Evolutionary conservation across 1,139 yeast species (phyloP).

Genomic region (Debaryomyces sp.): DNA sequence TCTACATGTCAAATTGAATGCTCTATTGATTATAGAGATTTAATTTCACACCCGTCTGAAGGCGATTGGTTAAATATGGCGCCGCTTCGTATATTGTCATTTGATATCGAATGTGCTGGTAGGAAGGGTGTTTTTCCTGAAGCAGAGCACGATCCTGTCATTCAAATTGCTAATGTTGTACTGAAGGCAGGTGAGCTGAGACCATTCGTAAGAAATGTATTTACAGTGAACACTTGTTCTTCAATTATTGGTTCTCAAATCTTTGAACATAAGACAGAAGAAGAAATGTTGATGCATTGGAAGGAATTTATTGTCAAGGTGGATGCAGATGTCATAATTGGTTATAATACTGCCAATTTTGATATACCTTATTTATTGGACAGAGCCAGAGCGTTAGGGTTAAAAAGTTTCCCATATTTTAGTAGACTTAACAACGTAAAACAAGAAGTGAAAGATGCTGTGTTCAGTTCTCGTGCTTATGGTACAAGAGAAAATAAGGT

Average conservation of each 20-base stretch:
- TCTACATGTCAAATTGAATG: slow-evolving; percentile 90
- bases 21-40: slow-evolving; percentile 62
- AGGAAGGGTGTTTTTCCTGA: slow-evolving; percentile 97
- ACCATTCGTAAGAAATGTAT: slow-evolving; percentile 93
- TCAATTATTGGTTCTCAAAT: slow-evolving; percentile 94
- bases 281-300: slow-evolving; percentile 85
- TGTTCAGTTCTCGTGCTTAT: slow-evolving; percentile 92
- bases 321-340: slow-evolving; percentile 97
- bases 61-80: slow-evolving; percentile 96
- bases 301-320: slow-evolving; percentile 76
- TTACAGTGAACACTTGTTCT: slow-evolving; percentile 88
- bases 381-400: slow-evolving; percentile 75
- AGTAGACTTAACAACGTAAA: slow-evolving; percentile 69
- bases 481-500: slow-evolving; percentile 94
- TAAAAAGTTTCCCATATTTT: slow-evolving; percentile 78
- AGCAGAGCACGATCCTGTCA: slow-evolving; percentile 89
- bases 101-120: slow-evolving; percentile 98
- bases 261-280: slow-evolving; percentile 72
- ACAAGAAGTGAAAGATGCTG: slow-evolving; percentile 80
- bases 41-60: slow-evolving; percentile 82
- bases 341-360: slow-evolving; percentile 92
- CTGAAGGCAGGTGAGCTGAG: slow-evolving; percentile 74
- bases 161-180: slow-evolving; percentile 95
- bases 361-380: slow-evolving; percentile 92
- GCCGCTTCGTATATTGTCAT: slow-evolving; percentile 88